Evolutionary conservation across 192 early-diverging fungal species (phyloP).

Genomic region (Entophlyctis helioformis): DNA sequence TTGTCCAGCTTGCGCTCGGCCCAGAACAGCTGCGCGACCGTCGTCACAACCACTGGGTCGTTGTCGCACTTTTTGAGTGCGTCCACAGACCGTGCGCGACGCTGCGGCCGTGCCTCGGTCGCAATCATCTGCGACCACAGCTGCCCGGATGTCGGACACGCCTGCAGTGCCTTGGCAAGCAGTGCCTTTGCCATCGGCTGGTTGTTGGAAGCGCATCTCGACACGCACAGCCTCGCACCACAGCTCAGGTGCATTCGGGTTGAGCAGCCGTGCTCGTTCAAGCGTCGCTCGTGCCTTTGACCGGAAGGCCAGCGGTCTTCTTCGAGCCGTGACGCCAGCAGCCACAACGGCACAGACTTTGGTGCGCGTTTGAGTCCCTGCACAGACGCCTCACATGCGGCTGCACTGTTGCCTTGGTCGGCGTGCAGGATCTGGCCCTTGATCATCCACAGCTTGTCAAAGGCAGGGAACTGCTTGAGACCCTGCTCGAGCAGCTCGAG

Average conservation of each 20-base stretch:
- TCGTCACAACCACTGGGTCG: constrained; percentile 64
- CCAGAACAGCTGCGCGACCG: constrained; percentile 90
- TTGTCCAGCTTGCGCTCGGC: constrained; percentile 85
- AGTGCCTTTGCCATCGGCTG: constrained; percentile 56
- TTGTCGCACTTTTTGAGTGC: constrained; percentile 85
- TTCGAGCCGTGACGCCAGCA: constrained; percentile 68
- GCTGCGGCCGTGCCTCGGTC: constrained; percentile 72
- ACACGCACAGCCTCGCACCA: constrained; percentile 80
- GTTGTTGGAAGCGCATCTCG: constrained; percentile 62
- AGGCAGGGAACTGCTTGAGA: no score
- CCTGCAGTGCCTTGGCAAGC: constrained; percentile 83
- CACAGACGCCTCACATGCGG: constrained; percentile 61
- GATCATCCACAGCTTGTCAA: constrained; percentile 98
- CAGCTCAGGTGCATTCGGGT: constrained; percentile 65
- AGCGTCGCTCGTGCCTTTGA: constrained; percentile 71
- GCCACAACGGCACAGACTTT: constrained; percentile 68
- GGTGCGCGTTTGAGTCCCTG: constrained; percentile 67
- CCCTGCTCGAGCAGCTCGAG: no score
- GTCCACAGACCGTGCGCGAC: constrained; percentile 78
- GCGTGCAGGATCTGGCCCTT: constrained; percentile 63
- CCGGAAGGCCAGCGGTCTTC: constrained; percentile 44
- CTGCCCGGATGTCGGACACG: constrained; percentile 73
- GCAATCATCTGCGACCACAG: constrained; percentile 85
- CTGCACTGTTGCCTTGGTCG: constrained; percentile 42
- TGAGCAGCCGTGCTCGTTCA: constrained; percentile 73